Base-by-base conservation (phyloP, 176 grass and related monocot species). In the Areca catechu region DNA sequence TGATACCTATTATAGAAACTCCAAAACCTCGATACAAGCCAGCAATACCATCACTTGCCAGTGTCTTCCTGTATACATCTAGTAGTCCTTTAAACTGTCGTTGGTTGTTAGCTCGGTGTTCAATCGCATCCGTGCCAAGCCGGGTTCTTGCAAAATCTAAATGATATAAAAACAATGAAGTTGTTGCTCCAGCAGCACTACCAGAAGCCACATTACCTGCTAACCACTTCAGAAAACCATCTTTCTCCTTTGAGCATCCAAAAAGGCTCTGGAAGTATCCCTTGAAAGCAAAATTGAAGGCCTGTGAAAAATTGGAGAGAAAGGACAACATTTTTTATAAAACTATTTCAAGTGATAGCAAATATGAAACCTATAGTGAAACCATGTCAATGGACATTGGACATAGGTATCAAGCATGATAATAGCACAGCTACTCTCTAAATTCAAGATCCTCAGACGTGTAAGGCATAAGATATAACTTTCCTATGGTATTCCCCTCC, bases 261-360 rank as follows among this genome's bases (percentile, higher is more conserved):
- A 98, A 98, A 25, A 92, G 54, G 54, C 72, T 88, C 71, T 85
- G 87, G 73, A 78, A 98, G 51, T 92, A 88, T 18, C 93, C 93
- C 78, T 70, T 98, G 77, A 92, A 88, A 73, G 93, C 93, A 72
- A 92, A 98, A 70, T 98, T 92, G 61, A 77, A 98, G 63, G 87
- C 93, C 84, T 98, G 69, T 60, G 7, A 10, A 14, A 12, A 43
- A 43, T 14, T 12, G 34, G 34, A 12, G 14, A 43, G 2, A 43
- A 6, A 43, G 34, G 34, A 14, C 34, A 14, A 43, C 10, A 43
- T 43, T 43, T 12, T 12, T 43, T 12, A 12, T 14, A 43, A 43
- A 14, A 43, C 1, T 12, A 43, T 43, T 43, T 43, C 34, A 43
- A 43, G 9, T 2, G 2, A 43, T 12, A 43, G 9, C 34, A 43